Percentiles rank a stretch among this genome's conserved stretches.
Conservation (phyloP, 345 rosid genomes). For the Citrus trifoliata region DNA sequence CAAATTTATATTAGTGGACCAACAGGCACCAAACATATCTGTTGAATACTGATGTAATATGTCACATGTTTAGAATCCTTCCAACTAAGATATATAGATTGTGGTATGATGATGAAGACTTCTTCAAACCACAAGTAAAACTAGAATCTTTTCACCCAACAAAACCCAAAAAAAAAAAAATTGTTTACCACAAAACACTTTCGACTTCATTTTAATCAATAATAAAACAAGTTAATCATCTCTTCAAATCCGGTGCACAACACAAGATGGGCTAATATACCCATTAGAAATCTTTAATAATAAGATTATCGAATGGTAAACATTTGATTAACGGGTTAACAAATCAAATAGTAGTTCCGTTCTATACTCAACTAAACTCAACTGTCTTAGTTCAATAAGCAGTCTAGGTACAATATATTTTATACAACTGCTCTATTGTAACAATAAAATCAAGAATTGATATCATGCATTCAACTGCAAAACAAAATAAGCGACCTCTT, state of each 20-base stretch:
- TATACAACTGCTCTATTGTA: neutral
- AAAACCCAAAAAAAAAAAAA: neutral
- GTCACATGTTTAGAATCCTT: neutral
- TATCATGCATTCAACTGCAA: neutral
- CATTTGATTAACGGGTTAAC: neutral
- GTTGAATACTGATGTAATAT: neutral
- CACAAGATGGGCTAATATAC: too few relatives aligned
- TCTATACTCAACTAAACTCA: neutral
- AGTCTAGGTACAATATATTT: neutral
- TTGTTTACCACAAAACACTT: neutral
- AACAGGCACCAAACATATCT: neutral
- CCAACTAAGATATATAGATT: neutral
- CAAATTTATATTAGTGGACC: neutral
- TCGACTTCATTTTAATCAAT: neutral
- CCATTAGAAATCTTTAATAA: neutral
- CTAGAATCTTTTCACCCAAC: neutral
- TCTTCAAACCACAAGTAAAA: neutral
- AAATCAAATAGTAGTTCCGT: neutral
- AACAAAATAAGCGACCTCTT: constrained; percentile 44
- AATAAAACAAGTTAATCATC: neutral
- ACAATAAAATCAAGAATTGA: neutral
- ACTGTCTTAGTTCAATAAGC: neutral
- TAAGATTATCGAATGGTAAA: neutral
- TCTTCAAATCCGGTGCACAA: neutral
- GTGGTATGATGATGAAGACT: neutral